phyloP scores from a whole-genome alignment of 257 asterid genomes.

The Schizonepeta tenuifolia region DNA sequence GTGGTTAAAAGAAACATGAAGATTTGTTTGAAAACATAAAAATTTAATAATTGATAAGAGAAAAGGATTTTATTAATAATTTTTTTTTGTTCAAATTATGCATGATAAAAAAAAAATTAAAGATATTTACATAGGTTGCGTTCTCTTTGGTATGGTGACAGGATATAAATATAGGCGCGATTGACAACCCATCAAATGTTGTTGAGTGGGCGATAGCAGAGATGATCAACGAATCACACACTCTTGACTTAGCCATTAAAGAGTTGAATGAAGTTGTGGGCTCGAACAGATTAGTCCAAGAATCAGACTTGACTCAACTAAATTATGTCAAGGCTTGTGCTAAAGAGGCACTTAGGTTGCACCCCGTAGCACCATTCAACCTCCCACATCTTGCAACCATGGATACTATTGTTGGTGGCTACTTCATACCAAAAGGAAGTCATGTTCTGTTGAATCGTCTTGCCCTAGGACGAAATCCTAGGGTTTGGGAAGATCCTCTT shows the following conservation, averaged over 20 bases:
- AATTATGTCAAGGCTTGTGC: slow-evolving; percentile 30
- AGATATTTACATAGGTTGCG: too few relatives aligned
- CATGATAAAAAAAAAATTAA: too few relatives aligned
- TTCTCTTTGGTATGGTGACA: not conserved
- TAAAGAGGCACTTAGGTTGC: slow-evolving; percentile 40
- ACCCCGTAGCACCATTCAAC: slow-evolving; percentile 34
- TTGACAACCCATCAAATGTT: not conserved
- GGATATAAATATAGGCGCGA: not conserved
- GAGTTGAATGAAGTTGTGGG: slow-evolving; percentile 38
- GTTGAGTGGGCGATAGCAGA: slow-evolving; percentile 31
- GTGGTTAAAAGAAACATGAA: too few relatives aligned
- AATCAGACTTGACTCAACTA: slow-evolving; percentile 18
- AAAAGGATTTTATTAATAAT: too few relatives aligned
- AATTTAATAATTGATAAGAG: too few relatives aligned
- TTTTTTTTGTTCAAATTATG: too few relatives aligned
- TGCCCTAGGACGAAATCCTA: slow-evolving; percentile 45
- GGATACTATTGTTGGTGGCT: slow-evolving; percentile 29
- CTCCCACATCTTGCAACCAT: slow-evolving; percentile 24
- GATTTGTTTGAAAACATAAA: too few relatives aligned
- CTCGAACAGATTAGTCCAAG: slow-evolving; percentile 31
- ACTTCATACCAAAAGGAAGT: slow-evolving; percentile 43
- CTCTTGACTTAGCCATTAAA: slow-evolving; percentile 12
- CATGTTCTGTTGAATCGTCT: slow-evolving; percentile 36
- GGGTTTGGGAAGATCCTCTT: slow-evolving; percentile 37
- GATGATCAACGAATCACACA: slow-evolving; percentile 27